A percentile compares a stretch with the other conserved stretches of the same genome.
phyloP scores from a whole-genome alignment of 2,329 filamentous ascomycete genomes.

The Cladosporium cucumerinum region DNA sequence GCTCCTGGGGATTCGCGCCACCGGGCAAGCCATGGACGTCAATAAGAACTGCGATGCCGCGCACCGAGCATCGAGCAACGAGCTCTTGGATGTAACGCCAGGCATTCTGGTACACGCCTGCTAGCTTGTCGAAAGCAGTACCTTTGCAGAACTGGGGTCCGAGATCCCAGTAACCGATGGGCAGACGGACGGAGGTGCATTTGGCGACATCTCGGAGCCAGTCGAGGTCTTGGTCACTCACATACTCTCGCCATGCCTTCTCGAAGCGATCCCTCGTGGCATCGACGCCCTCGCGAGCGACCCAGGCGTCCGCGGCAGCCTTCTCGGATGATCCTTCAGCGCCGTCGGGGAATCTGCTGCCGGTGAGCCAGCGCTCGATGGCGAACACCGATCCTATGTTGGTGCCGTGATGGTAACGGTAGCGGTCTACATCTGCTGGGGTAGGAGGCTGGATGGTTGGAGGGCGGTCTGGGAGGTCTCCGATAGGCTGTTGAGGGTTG shows the following conservation, averaged over 20 bases:
- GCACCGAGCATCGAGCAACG: conserved; percentile 43
- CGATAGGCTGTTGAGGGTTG: conserved; percentile 23
- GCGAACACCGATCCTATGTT: conserved; percentile 60
- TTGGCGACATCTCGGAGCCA: conserved; percentile 53
- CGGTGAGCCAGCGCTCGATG: conserved; percentile 57
- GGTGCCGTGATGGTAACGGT: conserved; percentile 58
- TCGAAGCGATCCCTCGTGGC: conserved; percentile 51
- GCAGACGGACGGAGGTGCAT: conserved; percentile 57
- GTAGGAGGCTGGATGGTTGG: conserved; percentile 39
- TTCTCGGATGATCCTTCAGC: conserved; percentile 49
- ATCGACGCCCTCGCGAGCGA: conserved; percentile 48
- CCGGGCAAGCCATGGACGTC: conserved; percentile 59
- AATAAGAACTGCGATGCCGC: conserved; percentile 55
- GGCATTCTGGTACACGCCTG: conserved; percentile 50
- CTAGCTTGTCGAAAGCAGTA: conserved; percentile 51
- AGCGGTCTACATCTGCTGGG: conserved; percentile 46
- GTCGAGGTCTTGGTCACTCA: conserved; percentile 50
- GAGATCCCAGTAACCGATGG: conserved; percentile 59
- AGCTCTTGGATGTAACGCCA: conserved; percentile 52
- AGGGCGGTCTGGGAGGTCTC: conserved; percentile 24
- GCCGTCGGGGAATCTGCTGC: conserved; percentile 47
- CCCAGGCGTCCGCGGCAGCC: conserved; percentile 48
- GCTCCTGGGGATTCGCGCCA: conserved; percentile 54
- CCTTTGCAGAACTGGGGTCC: conserved; percentile 49
- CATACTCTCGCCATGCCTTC: conserved; percentile 50